phyloP scores from a whole-genome alignment of 1,284 basidiomycete genomes.

The Leccinum subrobustum region DNA sequence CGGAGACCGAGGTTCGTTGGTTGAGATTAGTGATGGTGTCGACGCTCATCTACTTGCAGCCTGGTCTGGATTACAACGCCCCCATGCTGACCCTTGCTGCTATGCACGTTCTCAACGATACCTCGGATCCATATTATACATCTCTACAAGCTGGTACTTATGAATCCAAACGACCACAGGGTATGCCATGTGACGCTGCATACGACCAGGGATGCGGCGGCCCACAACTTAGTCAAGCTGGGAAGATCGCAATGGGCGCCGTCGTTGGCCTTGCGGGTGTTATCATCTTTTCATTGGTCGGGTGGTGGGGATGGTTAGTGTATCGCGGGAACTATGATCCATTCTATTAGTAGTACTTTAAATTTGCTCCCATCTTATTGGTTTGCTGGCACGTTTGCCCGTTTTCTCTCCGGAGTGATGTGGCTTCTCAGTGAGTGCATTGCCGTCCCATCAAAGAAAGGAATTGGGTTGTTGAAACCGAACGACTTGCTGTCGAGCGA shows the following conservation, averaged over 20 bases:
- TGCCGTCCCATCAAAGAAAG: no score
- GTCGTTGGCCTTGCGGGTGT: slow-evolving; percentile 63
- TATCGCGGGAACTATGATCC: slow-evolving; percentile 26
- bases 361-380: not conserved
- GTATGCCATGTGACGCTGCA: slow-evolving; percentile 74
- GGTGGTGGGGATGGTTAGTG: slow-evolving; percentile 41
- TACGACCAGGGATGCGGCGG: slow-evolving; percentile 53
- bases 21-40: not conserved
- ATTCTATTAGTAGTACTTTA: slow-evolving; percentile 21
- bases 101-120: slow-evolving; percentile 64
- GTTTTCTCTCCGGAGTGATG: not conserved
- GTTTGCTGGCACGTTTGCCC: not conserved
- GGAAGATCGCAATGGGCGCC: slow-evolving; percentile 71
- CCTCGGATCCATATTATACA: slow-evolving; percentile 80
- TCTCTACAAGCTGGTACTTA: slow-evolving; percentile 66
- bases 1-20: slow-evolving; percentile 63
- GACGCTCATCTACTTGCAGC: slow-evolving; percentile 38
- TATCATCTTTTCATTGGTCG: slow-evolving; percentile 46
- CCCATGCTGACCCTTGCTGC: slow-evolving; percentile 82
- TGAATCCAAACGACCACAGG: slow-evolving; percentile 58
- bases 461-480: no score
- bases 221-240: slow-evolving; percentile 53
- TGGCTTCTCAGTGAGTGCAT: no score
- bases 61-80: slow-evolving; percentile 82
- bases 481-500: no score